Percentiles rank a stretch among this genome's conserved stretches.
phyloP scores from a whole-genome alignment of 2,329 filamentous ascomycete species.

The Monosporascus sp. region DNA sequence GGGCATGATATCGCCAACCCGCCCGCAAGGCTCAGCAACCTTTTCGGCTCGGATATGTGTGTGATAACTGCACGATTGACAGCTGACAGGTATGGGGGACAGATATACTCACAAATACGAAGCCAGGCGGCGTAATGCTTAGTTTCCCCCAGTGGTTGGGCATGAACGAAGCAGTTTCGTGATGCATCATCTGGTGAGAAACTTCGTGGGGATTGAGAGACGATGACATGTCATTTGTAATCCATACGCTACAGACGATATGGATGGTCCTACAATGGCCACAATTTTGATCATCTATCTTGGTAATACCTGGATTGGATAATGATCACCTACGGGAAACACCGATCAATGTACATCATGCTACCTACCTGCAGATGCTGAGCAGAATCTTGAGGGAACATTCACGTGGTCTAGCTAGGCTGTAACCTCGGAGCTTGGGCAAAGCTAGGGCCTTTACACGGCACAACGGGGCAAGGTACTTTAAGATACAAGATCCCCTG shows the following conservation, averaged over 20 bases:
- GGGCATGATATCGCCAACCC: not conserved
- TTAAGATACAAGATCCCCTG: not conserved
- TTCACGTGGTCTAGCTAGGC: not conserved
- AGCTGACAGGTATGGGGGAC: not conserved
- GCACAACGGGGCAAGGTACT: not conserved
- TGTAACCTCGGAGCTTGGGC: not conserved
- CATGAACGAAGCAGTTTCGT: not conserved
- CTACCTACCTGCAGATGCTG: not conserved
- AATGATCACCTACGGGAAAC: not conserved
- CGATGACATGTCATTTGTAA: not conserved
- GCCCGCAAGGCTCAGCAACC: not conserved
- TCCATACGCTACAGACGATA: not conserved
- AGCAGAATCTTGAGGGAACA: not conserved
- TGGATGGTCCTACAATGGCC: too few species aligned
- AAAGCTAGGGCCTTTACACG: not conserved
- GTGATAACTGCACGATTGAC: not conserved
- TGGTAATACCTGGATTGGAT: not conserved
- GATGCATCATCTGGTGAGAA: not conserved
- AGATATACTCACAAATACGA: too few species aligned
- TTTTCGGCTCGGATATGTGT: not conserved
- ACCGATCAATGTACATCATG: not conserved
- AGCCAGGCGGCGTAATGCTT: not conserved
- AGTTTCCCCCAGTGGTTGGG: not conserved
- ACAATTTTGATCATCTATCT: not conserved
- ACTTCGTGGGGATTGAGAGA: not conserved